Percentiles rank a stretch among this genome's conserved stretches.
Evolutionary conservation across 768 basidiomycete species (phyloP).

Genomic region (Russula foetens): DNA sequence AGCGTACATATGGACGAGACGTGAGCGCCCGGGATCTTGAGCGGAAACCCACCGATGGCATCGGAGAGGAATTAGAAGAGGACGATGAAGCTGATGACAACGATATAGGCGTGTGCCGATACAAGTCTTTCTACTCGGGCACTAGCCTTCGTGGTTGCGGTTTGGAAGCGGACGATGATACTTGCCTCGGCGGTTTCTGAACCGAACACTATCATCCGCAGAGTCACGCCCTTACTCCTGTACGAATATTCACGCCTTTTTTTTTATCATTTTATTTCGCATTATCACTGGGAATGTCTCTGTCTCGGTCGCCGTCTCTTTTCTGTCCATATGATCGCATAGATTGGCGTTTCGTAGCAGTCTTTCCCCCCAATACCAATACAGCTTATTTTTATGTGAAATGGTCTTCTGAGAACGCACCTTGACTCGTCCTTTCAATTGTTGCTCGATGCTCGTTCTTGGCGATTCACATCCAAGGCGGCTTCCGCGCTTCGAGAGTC

Average conservation of each 20-base stretch:
- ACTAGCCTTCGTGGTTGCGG: conserved; percentile 15
- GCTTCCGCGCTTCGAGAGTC: neutral
- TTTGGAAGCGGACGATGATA: conserved; percentile 16
- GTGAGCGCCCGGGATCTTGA: conserved; percentile 8
- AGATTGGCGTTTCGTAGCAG: neutral
- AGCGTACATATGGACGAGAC: neutral
- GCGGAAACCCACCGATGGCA: neutral
- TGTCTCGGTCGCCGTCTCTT: neutral
- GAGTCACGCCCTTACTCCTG: neutral
- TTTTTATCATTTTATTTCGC: conserved; percentile 12
- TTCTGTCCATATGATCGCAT: neutral
- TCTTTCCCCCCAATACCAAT: conserved; percentile 3
- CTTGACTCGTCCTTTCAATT: too few species aligned
- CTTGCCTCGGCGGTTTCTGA: conserved; percentile 21
- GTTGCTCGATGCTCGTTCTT: too few species aligned
- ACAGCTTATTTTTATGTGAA: conserved; percentile 13
- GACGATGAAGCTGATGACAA: conserved; percentile 16
- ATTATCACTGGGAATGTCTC: conserved; percentile 1
- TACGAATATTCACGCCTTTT: neutral
- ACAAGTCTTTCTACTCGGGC: conserved; percentile 12
- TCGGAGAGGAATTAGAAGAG: conserved; percentile 16
- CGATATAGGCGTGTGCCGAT: conserved; percentile 10
- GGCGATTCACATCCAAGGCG: neutral
- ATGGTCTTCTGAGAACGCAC: neutral
- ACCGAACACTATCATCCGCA: neutral